Evolutionary conservation across 2,329 filamentous ascomycete genomes (phyloP), one percentile per base, ranked within the genome.

Genomic region (Pseudocercospora pini-densiflorae): DNA sequence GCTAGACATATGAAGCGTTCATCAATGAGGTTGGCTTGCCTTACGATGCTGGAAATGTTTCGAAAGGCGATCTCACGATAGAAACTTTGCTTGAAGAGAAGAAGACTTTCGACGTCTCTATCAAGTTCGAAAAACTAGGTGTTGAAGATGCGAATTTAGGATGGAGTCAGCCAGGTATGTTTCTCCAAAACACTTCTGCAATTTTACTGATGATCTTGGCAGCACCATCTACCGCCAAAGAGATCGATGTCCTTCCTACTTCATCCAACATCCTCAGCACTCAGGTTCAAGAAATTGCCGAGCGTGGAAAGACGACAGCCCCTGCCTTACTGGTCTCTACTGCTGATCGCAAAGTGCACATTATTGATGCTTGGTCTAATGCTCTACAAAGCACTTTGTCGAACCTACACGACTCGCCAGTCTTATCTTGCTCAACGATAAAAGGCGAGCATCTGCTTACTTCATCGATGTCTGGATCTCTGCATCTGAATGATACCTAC

Each of bases 21-120:
- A 78, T 89, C 63, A 73, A 77, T 55, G 87, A 89, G 75, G 85
- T 87, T 9, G 83, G 81, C 5, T 78, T 89, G 19, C 79, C 85
- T 12, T 68, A 78, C 19, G 82, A 87, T 76, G 82, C 80, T 55
- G 87, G 84, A 0, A 74, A 71, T 8, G 73, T 76, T 3, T 74
- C 77, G 10, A 79, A 78, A 58, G 79, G 79, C 31, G 79, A 82
- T 61, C 79, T 87, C 74, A 88, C 87, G 2, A 82, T 89, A 61
- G 87, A 89, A 71, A 79, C 83, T 53, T 79, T 89, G n/a, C 78
- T 89, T 7, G 82, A 87, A 58, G 87, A 89, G 76, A 89, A 89
- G 77, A 83, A 81, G 71, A 79, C 78, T 0, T 89, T 86, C 70
- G 87, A 89, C 71, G 74, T 86, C 12, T 86, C 80, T 63, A 74